Conservation (phyloP, 2,329 filamentous ascomycete genomes). For the Cryphonectria parasitica region DNA sequence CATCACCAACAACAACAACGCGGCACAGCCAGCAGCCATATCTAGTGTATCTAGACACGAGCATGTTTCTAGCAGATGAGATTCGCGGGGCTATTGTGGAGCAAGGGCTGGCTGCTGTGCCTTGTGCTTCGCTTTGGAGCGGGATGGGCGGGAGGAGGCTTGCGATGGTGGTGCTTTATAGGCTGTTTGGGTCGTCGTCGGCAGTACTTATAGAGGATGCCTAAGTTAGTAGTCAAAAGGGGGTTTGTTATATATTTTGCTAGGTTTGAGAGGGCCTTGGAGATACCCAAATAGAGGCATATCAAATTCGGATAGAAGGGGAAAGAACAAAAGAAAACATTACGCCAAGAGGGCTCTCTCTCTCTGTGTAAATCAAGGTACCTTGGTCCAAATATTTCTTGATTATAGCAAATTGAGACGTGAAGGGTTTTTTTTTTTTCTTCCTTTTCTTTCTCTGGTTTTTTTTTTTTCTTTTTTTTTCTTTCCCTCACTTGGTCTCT, state of each 20-base stretch:
- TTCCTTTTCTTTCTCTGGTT: too few relatives aligned
- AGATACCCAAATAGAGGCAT: background rate
- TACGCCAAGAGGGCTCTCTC: too few relatives aligned
- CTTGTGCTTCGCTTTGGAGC: conserved; percentile 26
- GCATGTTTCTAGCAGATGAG: conserved; percentile 11
- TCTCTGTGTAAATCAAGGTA: too few relatives aligned
- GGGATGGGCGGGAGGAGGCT: conserved; percentile 9
- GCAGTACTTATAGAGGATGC: background rate
- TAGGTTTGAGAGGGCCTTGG: background rate
- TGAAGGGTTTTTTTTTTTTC: too few relatives aligned
- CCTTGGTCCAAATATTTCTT: too few relatives aligned
- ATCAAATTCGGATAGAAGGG: too few relatives aligned
- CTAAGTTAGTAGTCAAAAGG: background rate
- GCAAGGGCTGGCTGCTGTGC: conserved; percentile 16
- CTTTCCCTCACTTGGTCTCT: too few relatives aligned
- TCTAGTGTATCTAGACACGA: conserved; percentile 34
- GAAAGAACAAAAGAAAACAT: too few relatives aligned
- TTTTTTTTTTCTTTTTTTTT: too few relatives aligned
- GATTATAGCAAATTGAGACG: too few relatives aligned
- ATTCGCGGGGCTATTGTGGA: conserved; percentile 7
- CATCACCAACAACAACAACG: background rate
- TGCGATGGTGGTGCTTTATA: conserved; percentile 24
- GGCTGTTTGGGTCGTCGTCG: background rate
- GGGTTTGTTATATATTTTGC: background rate
- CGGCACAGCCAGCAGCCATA: conserved; percentile 29